phyloP scores from a whole-genome alignment of 306 rosid species.

The Pterocarpus macrocarpus region DNA sequence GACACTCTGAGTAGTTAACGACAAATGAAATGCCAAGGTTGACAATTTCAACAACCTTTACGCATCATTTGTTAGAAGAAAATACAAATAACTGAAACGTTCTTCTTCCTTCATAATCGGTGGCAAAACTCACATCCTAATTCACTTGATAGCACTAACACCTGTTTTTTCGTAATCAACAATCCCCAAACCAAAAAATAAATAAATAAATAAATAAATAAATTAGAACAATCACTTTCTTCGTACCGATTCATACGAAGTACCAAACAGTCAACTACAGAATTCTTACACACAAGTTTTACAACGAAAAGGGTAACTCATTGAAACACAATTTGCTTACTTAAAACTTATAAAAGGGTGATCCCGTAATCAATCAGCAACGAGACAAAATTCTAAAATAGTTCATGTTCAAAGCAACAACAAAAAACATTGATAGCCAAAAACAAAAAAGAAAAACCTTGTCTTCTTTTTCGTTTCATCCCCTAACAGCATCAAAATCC shows the following conservation, averaged over 20 bases:
- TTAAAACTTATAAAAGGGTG: background rate
- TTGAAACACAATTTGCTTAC: background rate
- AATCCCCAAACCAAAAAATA: background rate
- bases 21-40: conserved; percentile 21
- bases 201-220: background rate
- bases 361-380: conserved; percentile 22
- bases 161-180: conserved; percentile 3
- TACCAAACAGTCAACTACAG: background rate
- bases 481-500: conserved; percentile 35
- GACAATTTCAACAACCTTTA: conserved; percentile 25
- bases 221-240: conserved; percentile 15
- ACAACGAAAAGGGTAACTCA: background rate
- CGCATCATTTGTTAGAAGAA: conserved; percentile 6
- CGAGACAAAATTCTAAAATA: conserved; percentile 34
- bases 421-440: background rate
- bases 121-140: background rate
- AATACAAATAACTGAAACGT: conserved; percentile 9
- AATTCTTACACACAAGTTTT: background rate
- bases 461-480: background rate
- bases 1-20: background rate
- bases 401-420: conserved; percentile 19
- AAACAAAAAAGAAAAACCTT: background rate
- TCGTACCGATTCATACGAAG: conserved; percentile 1
- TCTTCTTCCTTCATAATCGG: conserved; percentile 11
- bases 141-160: background rate